phyloP scores from a whole-genome alignment of 1,284 basidiomycete genomes.

The Sanghuangporus weigelae region DNA sequence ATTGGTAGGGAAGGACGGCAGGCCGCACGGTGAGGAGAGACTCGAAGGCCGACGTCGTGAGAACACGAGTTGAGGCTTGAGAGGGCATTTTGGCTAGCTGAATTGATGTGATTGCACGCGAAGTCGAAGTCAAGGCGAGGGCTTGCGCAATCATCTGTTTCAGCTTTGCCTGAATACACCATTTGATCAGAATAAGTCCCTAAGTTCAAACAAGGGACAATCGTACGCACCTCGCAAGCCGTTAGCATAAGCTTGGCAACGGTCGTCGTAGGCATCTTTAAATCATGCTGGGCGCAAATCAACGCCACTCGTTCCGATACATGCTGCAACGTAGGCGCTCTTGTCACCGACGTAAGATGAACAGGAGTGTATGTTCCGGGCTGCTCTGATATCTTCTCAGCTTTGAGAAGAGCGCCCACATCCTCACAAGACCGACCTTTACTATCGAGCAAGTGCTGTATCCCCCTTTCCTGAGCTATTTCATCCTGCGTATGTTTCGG shows the following conservation, averaged over 20 bases:
- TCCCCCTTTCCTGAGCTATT: conserved; percentile 63
- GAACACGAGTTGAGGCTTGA: conserved; percentile 41
- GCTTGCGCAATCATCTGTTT: conserved; percentile 79
- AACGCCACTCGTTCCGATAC: conserved; percentile 74
- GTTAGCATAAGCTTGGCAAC: conserved; percentile 68
- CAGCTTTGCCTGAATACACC: conserved; percentile 55
- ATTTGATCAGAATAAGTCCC: background rate
- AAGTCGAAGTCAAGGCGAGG: conserved; percentile 67
- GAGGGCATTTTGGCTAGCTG: conserved; percentile 49
- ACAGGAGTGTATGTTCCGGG: conserved; percentile 66
- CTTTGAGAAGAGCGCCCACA: background rate
- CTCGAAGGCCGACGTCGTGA: conserved; percentile 65
- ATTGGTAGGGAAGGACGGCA: conserved; percentile 68
- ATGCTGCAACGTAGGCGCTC: conserved; percentile 69
- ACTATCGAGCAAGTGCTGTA: conserved; percentile 56
- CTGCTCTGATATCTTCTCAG: conserved; percentile 40
- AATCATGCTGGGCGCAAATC: conserved; percentile 70
- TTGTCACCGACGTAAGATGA: conserved; percentile 62
- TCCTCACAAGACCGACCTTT: conserved; percentile 40
- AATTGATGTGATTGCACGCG: conserved; percentile 71
- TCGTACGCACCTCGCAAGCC: conserved; percentile 59
- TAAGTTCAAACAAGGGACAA: background rate
- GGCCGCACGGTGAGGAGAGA: conserved; percentile 73
- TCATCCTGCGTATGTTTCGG: conserved; percentile 50
- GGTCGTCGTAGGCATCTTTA: conserved; percentile 51